phyloP scores from a whole-genome alignment of 495 filamentous ascomycete species.

The Penicillium odoratum region DNA sequence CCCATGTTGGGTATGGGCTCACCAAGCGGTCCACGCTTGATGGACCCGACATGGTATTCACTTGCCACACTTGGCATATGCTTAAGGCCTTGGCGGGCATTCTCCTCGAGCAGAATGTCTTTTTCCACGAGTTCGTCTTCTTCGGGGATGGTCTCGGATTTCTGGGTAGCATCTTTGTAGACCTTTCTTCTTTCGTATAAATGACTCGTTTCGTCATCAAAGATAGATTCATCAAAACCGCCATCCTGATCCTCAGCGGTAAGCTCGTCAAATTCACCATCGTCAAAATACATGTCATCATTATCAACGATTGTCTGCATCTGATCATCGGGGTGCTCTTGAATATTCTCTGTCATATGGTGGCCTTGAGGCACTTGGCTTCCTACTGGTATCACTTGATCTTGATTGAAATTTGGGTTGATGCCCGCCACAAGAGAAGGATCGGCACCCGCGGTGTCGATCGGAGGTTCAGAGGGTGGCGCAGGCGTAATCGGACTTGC shows the following conservation, averaged over 20 bases:
- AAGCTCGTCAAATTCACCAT: slow-evolving; percentile 66
- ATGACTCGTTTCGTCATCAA: slow-evolving; percentile 63
- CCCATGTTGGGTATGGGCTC: slow-evolving; percentile 33
- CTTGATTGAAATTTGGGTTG: background rate
- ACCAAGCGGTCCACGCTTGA: slow-evolving; percentile 31
- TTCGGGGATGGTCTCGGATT: slow-evolving; percentile 6
- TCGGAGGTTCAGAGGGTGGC: slow-evolving; percentile 12
- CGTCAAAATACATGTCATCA: slow-evolving; percentile 78
- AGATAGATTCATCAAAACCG: slow-evolving; percentile 76
- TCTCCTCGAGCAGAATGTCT: slow-evolving; percentile 21
- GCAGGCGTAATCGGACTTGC: slow-evolving; percentile 37
- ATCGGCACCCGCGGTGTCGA: background rate
- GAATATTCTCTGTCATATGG: background rate
- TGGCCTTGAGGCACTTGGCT: background rate
- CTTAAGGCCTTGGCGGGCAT: slow-evolving; percentile 29
- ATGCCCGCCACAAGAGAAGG: background rate
- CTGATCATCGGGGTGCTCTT: background rate
- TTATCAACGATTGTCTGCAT: slow-evolving; percentile 35
- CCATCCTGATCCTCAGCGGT: slow-evolving; percentile 49
- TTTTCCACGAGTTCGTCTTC: slow-evolving; percentile 12
- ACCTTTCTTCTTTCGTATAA: slow-evolving; percentile 44
- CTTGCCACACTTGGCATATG: slow-evolving; percentile 45
- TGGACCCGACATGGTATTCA: slow-evolving; percentile 28
- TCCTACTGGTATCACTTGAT: background rate
- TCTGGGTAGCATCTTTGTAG: slow-evolving; percentile 13